Percentiles rank a stretch among this genome's conserved stretches.
These are phyloP conservation scores for Antitrichia curtipendula DNA, from an alignment of 225 moss, liverwort and hornwort genomes.

Conservation along the genomic window DNA sequence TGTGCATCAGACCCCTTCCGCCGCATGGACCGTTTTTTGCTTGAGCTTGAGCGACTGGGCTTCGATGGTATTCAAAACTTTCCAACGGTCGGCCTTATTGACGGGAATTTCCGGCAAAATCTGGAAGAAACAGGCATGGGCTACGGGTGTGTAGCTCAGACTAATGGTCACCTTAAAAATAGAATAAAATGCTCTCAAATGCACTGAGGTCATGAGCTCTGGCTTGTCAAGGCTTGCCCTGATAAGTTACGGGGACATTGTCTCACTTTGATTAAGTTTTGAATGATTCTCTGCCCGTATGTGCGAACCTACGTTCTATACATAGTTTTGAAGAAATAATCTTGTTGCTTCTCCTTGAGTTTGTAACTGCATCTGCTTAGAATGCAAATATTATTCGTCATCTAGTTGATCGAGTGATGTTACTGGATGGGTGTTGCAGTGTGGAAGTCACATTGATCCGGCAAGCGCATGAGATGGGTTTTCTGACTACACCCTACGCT, in stretches of 20 bases:
- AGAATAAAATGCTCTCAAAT: background rate
- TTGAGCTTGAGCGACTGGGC: constrained; percentile 76
- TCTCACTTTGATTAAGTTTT: background rate
- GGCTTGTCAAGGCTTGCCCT: background rate
- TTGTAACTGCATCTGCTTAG: background rate
- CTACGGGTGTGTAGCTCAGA: constrained; percentile 50
- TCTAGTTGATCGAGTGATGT: background rate
- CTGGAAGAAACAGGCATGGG: constrained; percentile 99
- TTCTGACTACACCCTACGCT: constrained; percentile 78
- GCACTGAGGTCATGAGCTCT: background rate
- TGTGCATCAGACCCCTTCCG: constrained; percentile 97
- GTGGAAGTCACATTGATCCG: constrained; percentile 93
- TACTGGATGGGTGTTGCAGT: constrained; percentile 31
- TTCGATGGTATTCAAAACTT: constrained; percentile 94
- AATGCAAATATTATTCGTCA: background rate
- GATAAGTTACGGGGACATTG: background rate
- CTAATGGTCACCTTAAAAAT: background rate
- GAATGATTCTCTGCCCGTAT: background rate
- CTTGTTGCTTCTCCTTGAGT: background rate
- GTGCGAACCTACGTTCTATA: background rate
- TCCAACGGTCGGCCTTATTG: constrained; percentile 86
- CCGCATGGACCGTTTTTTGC: constrained; percentile 68
- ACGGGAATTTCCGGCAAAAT: constrained; percentile 88
- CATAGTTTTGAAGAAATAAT: background rate
- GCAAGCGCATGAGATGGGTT: constrained; percentile 86